Base-by-base conservation (phyloP, 2,329 filamentous ascomycete genomes). In the Exophiala phaeomuriformis region DNA sequence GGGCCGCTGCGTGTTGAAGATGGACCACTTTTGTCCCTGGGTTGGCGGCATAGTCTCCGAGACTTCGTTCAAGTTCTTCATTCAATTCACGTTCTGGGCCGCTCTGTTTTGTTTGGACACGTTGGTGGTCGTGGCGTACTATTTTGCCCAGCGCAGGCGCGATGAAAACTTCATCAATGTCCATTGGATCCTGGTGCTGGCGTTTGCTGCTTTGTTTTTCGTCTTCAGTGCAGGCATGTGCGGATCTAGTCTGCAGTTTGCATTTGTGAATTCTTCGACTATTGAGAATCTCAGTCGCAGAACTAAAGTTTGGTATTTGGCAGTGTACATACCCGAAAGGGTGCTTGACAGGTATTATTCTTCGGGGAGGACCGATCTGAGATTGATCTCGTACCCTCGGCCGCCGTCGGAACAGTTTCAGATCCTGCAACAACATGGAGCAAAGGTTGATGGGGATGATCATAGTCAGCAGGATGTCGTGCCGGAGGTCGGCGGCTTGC, bases 21-120 rank as follows among this genome's bases (percentile, higher is more conserved):
- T 96, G 86, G 91, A 97, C 59, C 91, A 97, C 66, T 93, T 90
- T 64, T 98, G 93, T 65, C 93, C 91, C 0, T 97, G 83, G 82
- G 90, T 95, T n/a, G 91, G 91, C 3, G 93, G 91, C 27, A 87
- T 95, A 60, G 84, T 98, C 6, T 86, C 83, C 0, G 90, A 96
- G 67, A 90, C 82, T 1, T 75, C 85, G 2, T 90, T 91, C 73
- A 96, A 96, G 64, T 96, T 88, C 70, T 97, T 98, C 65, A 74
- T 90, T 7, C 93, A 96, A 61, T 95, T 96, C 65, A 82, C 83
- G 10, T 77, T 81, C 41, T 95, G 93, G 67, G 82, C 82, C 1
- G 72, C 81, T 3, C 63, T 88, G 3, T 88, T 84, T 62, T 89
- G 84, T 60, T 68, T 75, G 2, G 79, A 87, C 54, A 70, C 79